phyloP scores from a whole-genome alignment of 2,329 filamentous ascomycete genomes.

The Trichoderma sp. region DNA sequence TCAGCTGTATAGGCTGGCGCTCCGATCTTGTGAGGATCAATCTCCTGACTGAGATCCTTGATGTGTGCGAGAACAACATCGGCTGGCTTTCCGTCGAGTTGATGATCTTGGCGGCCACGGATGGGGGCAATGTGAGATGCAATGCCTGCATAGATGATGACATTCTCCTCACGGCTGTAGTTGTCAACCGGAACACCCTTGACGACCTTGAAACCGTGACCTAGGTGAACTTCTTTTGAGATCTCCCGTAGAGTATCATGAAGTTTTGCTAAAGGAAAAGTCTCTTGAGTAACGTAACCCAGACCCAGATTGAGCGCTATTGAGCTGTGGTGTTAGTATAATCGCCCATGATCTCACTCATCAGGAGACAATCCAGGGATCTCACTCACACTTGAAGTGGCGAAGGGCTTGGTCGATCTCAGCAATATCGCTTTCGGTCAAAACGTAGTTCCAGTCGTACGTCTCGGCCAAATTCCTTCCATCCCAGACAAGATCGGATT shows the following conservation, averaged over 20 bases:
- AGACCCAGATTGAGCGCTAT: slow-evolving; percentile 40
- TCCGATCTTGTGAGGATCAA: slow-evolving; percentile 47
- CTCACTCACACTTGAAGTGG: slow-evolving; percentile 45
- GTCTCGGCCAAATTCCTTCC: slow-evolving; percentile 48
- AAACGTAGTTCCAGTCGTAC: slow-evolving; percentile 56
- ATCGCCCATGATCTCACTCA: not conserved
- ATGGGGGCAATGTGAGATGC: slow-evolving; percentile 58
- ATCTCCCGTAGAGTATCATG: slow-evolving; percentile 51
- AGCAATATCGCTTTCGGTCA: slow-evolving; percentile 47
- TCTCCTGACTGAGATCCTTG: slow-evolving; percentile 55
- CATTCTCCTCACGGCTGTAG: slow-evolving; percentile 57
- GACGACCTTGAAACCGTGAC: slow-evolving; percentile 63
- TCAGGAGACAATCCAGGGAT: not conserved
- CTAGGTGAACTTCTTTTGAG: slow-evolving; percentile 56
- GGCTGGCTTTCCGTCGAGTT: slow-evolving; percentile 45
- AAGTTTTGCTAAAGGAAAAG: slow-evolving; percentile 57
- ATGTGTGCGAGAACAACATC: slow-evolving; percentile 61
- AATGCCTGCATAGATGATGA: slow-evolving; percentile 61
- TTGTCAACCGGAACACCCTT: slow-evolving; percentile 56
- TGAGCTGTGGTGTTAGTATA: not conserved
- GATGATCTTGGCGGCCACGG: slow-evolving; percentile 55
- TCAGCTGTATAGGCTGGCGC: slow-evolving; percentile 61
- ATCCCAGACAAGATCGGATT: slow-evolving; percentile 59
- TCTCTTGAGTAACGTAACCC: slow-evolving; percentile 45
- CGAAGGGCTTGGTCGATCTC: slow-evolving; percentile 49